Base-by-base conservation (phyloP, 1,284 basidiomycete species). In the Papiliotrema fonsecae region DNA sequence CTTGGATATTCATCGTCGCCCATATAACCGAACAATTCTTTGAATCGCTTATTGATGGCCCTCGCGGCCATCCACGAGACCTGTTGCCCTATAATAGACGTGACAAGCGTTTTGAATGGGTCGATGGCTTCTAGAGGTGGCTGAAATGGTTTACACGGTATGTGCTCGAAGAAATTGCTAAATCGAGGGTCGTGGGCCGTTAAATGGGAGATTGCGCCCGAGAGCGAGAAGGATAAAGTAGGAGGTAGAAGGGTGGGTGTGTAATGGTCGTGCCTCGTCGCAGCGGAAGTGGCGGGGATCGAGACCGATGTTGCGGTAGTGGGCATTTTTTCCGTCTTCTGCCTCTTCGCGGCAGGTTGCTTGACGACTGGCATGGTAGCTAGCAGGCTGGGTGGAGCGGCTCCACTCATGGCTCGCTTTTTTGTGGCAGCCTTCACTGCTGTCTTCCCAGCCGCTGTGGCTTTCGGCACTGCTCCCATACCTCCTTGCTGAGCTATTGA, bases 11-110 rank as follows among this genome's bases (percentile, higher is more conserved):
- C 68, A 25, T 54, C 61, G 36, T 61, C 54, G 4, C 51, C 52
- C 7, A 51, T 43, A 24, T 82, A 81, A 56, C 87, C 82, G 66
- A 82, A 92, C 16, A 88, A 72, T 34, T 85, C 78, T 36, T 82
- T 77, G 67, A 97, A 96, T 50, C 80, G 84, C 70, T 89, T 85
- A n/a, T 79, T 82, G 46, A 96, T 90, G 4, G 87, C 84, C 32
- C 86, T 78, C 0, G 92, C 92, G 3, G 91, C 91, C 27, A 86
- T 73, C 88, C 88, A 93, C 0, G 87, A 89, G 35, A 97, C 91
- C 71, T 97, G 90, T 71, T 92, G 89, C 0, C 84, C 87, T 73
- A 88, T 72, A 51, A 89, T 87, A 28, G 82, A 84, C 2, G 79
- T 81, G 28, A 80, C 79, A 18, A 89, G 76, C 1, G 84, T 81